These are phyloP conservation scores for Coniochaeta sp. DNA, from an alignment of 2,329 filamentous ascomycete species.

Conservation along the genomic window DNA sequence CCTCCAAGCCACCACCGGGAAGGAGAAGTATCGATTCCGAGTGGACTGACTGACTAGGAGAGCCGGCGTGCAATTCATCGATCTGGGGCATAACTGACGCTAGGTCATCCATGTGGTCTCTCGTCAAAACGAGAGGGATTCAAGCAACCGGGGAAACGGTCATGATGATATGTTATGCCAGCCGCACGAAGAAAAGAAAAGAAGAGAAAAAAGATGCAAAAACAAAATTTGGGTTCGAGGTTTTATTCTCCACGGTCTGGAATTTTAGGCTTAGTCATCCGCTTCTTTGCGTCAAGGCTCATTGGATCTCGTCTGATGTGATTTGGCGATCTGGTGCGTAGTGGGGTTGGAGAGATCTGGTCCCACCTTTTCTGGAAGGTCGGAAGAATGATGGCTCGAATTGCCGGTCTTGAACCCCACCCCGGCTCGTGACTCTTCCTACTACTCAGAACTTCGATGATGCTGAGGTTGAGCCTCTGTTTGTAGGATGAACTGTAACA, in stretches of 20 bases:
- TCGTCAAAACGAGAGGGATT: slow-evolving; percentile 39
- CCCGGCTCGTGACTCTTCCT: no score
- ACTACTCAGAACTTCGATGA: no score
- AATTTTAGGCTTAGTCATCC: slow-evolving; percentile 11
- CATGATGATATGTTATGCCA: slow-evolving; percentile 63
- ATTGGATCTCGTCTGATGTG: no score
- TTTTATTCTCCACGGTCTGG: slow-evolving; percentile 11
- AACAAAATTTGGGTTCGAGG: slow-evolving; percentile 8
- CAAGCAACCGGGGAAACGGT: slow-evolving; percentile 75
- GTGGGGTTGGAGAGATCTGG: neutral
- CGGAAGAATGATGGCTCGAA: neutral
- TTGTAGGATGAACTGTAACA: no score
- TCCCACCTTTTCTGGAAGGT: neutral
- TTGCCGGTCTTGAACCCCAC: neutral
- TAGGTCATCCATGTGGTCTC: slow-evolving; percentile 45
- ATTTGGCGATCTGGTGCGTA: neutral
- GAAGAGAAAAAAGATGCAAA: slow-evolving; percentile 26
- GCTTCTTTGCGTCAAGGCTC: neutral
- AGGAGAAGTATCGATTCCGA: slow-evolving; percentile 35
- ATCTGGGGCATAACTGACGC: slow-evolving; percentile 79
- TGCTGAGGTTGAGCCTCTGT: no score
- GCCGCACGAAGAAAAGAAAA: slow-evolving; percentile 72
- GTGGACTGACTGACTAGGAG: slow-evolving; percentile 38
- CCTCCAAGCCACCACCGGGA: slow-evolving; percentile 29
- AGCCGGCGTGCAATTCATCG: slow-evolving; percentile 66